Percentiles rank a stretch among this genome's conserved stretches.
These are phyloP conservation scores for Trifolium pratense DNA, from an alignment of 306 rosid species.

Conservation along the genomic window DNA sequence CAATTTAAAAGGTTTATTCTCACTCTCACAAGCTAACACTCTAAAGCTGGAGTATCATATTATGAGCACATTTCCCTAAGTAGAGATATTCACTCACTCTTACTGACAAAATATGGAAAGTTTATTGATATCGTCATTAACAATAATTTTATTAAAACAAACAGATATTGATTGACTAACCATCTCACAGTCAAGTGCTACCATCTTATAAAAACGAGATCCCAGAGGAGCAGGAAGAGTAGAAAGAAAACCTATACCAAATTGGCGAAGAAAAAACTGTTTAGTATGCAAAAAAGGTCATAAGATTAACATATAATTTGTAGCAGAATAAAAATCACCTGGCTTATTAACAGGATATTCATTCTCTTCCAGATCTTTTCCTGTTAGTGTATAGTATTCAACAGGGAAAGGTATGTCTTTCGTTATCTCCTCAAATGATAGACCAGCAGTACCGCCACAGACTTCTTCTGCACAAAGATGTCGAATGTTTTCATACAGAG, in stretches of 20 bases:
- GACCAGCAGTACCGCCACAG: conserved; percentile 36
- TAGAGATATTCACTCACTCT: background rate
- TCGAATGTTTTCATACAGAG: conserved; percentile 29
- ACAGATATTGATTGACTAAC: conserved; percentile 51
- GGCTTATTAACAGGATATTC: conserved; percentile 77
- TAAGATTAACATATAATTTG: conserved; percentile 27
- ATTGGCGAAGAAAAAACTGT: background rate
- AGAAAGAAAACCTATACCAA: conserved; percentile 67
- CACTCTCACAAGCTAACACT: conserved; percentile 25
- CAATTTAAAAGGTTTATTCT: conserved; percentile 25
- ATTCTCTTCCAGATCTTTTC: conserved; percentile 81
- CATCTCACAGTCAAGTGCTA: conserved; percentile 98
- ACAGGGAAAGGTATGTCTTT: conserved; percentile 80
- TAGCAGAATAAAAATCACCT: conserved; percentile 54
- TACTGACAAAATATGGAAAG: background rate
- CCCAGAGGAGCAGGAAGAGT: conserved; percentile 78
- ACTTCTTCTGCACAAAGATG: conserved; percentile 52
- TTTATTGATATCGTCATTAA: background rate
- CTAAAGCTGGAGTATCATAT: background rate
- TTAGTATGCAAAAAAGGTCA: conserved; percentile 22
- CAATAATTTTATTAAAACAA: conserved; percentile 17
- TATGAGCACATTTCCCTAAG: background rate
- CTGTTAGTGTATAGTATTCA: conserved; percentile 78
- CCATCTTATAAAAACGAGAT: conserved; percentile 61
- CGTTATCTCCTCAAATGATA: conserved; percentile 56